phyloP scores from a whole-genome alignment of 2,329 filamentous ascomycete genomes.

The Colletotrichum zoysiae region DNA sequence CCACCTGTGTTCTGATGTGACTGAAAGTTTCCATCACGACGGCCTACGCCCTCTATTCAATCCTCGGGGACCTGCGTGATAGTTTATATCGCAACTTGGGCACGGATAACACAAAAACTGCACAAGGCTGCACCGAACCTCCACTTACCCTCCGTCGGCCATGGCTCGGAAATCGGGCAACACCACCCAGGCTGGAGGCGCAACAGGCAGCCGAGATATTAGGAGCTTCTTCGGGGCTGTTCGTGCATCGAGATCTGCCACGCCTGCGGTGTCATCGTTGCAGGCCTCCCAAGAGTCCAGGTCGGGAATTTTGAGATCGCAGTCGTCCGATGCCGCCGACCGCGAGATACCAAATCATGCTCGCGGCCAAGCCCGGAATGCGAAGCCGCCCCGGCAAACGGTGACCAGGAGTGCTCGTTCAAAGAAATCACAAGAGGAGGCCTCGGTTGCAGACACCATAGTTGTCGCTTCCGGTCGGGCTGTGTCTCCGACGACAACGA shows the following conservation, averaged over 20 bases:
- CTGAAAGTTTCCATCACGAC: slow-evolving; percentile 3
- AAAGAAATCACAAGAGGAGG: slow-evolving; percentile 1
- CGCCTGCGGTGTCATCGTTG: slow-evolving; percentile 6
- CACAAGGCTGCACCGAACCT: not conserved
- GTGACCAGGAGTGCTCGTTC: slow-evolving; percentile 6
- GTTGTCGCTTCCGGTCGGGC: not conserved
- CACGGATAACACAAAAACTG: not conserved
- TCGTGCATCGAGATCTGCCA: slow-evolving; percentile 5
- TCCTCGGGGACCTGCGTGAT: not conserved
- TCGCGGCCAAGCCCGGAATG: not conserved
- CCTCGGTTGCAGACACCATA: not conserved
- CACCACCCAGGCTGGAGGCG: slow-evolving; percentile 20
- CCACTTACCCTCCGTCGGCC: not conserved
- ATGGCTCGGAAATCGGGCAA: slow-evolving; percentile 35
- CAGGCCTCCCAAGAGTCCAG: not conserved
- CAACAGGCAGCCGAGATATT: slow-evolving; percentile 31
- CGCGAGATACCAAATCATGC: not conserved
- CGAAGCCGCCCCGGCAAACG: slow-evolving; percentile 12
- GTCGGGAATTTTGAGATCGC: not conserved
- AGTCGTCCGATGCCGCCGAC: slow-evolving; percentile 3
- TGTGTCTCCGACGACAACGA: not conserved
- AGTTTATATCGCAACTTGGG: not conserved
- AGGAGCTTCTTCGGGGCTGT: slow-evolving; percentile 30
- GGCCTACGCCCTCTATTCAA: not conserved
- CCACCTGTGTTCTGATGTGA: slow-evolving; percentile 34